phyloP scores from a whole-genome alignment of 2,329 filamentous ascomycete species.

The Intubia oerlemansii region DNA sequence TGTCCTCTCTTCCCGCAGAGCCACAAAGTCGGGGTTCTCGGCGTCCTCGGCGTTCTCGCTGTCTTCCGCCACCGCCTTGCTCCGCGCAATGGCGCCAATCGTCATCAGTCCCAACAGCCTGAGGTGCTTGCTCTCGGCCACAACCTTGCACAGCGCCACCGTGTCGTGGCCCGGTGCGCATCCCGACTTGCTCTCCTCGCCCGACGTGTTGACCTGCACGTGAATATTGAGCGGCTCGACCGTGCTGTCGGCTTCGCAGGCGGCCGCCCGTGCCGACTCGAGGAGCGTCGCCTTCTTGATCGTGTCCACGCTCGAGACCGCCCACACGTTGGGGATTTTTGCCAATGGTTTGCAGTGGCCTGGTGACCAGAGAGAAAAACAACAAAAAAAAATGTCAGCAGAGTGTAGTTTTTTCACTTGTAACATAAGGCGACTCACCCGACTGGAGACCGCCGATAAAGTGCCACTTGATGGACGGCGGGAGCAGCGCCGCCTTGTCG shows the following conservation, averaged over 20 bases:
- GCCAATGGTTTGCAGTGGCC: constrained; percentile 80
- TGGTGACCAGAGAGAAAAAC: background rate
- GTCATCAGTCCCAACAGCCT: constrained; percentile 79
- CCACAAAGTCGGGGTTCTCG: constrained; percentile 77
- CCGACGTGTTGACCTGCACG: constrained; percentile 90
- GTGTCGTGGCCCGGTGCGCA: constrained; percentile 44
- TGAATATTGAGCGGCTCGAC: constrained; percentile 43
- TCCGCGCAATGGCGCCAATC: constrained; percentile 82
- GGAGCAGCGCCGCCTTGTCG: constrained; percentile 67
- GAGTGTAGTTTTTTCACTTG: too few species aligned
- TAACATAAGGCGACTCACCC: too few species aligned
- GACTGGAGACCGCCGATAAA: constrained; percentile 91
- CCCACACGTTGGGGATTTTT: constrained; percentile 73
- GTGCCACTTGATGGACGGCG: constrained; percentile 67
- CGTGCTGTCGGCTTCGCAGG: background rate
- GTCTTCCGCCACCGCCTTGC: constrained; percentile 47
- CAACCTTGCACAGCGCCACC: constrained; percentile 44
- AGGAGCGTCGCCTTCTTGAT: constrained; percentile 72
- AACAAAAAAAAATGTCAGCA: constrained; percentile 1
- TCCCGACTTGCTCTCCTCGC: constrained; percentile 70
- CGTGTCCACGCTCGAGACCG: constrained; percentile 76
- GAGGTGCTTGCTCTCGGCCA: constrained; percentile 50
- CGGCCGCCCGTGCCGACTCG: constrained; percentile 42
- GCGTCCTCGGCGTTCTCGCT: constrained; percentile 28
- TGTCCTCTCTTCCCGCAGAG: constrained; percentile 48